These are phyloP conservation scores for Boletus holoroseus DNA, from an alignment of 1,284 basidiomycete species.

Conservation along the genomic window DNA sequence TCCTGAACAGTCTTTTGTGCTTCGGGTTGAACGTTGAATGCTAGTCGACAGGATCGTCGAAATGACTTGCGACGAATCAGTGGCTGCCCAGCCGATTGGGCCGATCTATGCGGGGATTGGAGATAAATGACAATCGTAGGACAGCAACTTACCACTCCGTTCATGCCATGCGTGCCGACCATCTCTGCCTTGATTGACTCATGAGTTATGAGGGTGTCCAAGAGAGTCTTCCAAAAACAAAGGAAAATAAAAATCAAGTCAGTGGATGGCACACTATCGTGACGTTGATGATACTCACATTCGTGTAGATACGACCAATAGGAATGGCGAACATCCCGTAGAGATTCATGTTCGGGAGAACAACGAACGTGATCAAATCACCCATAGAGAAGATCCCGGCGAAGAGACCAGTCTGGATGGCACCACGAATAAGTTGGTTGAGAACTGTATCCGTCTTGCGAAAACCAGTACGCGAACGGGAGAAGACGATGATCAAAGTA, in stretches of 20 bases:
- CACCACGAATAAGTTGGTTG: conserved; percentile 42
- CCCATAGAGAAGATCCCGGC: conserved; percentile 41
- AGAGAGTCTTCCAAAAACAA: conserved; percentile 9
- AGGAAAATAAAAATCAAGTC: neutral
- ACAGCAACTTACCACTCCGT: neutral
- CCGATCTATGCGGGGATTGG: neutral
- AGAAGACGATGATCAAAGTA: conserved; percentile 35
- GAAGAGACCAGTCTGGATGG: conserved; percentile 44
- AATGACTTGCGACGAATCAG: neutral
- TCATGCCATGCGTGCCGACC: neutral
- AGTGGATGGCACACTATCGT: neutral
- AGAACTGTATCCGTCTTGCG: conserved; percentile 41
- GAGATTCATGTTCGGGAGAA: conserved; percentile 22
- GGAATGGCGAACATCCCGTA: conserved; percentile 32
- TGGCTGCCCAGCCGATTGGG: neutral
- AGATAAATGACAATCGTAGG: neutral
- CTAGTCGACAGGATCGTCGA: too few relatives aligned
- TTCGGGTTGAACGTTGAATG: neutral
- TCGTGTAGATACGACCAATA: conserved; percentile 33
- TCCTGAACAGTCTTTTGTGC: neutral
- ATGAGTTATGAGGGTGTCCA: conserved; percentile 17
- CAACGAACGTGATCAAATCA: conserved; percentile 40
- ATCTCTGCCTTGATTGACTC: conserved; percentile 9
- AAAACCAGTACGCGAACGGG: conserved; percentile 42
- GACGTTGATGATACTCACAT: conserved; percentile 19